Evolutionary conservation across 768 basidiomycete species (phyloP).

Genomic region (Kwoniella heveanensis): DNA sequence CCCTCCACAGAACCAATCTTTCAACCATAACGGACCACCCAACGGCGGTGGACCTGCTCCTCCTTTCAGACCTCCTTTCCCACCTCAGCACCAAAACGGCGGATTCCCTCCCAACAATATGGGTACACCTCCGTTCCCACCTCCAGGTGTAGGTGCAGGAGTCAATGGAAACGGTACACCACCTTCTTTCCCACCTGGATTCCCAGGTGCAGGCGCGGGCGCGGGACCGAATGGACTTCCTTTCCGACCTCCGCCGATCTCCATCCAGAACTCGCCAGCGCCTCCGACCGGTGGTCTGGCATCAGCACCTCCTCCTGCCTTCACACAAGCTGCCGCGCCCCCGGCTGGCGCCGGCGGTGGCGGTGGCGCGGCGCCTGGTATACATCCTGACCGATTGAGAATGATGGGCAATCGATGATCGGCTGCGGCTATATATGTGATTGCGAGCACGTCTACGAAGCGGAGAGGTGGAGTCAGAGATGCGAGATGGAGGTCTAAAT

Average conservation of each 20-base stretch:
- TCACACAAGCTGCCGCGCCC: constrained; percentile 13
- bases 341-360: constrained; percentile 9
- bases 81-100: constrained; percentile 17
- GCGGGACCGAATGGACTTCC: constrained; percentile 7
- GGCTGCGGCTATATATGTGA: no score
- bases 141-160: neutral
- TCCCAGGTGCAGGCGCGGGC: constrained; percentile 4
- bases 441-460: no score
- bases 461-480: no score
- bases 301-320: constrained; percentile 25
- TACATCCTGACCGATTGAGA: constrained; percentile 54
- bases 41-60: constrained; percentile 11
- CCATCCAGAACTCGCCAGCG: constrained; percentile 17
- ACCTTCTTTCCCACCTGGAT: constrained; percentile 23
- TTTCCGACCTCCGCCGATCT: constrained; percentile 13
- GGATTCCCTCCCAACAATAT: neutral
- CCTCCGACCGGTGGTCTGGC: constrained; percentile 23
- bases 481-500: no score
- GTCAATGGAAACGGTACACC: constrained; percentile 4
- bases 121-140: constrained; percentile 35
- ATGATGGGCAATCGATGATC: constrained; percentile 48
- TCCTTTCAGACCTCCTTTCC: constrained; percentile 35
- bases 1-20: constrained; percentile 21
- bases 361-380: constrained; percentile 30
- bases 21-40: neutral